Evolutionary conservation across 176 grass and related monocot species (phyloP), one percentile per base, ranked within the genome.

Genomic region (Oryza longistaminata): DNA sequence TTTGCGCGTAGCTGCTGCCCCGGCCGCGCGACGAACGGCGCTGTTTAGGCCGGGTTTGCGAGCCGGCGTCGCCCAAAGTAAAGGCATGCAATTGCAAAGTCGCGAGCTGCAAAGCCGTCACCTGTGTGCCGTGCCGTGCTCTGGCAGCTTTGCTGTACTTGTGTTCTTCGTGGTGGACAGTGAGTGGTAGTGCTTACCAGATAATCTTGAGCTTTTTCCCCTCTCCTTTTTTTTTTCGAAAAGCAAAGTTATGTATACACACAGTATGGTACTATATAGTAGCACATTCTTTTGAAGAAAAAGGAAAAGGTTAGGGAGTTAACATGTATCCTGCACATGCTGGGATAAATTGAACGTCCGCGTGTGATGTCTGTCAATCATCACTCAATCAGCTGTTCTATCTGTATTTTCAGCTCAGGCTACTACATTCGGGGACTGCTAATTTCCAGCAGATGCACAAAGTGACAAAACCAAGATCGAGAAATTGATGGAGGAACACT

Each of bases 61-160:
- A 77, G 66, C 35, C 78, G 70, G 62, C 66, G 73, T 66, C 73
- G 29, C 13, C 64, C 83, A 77, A 90, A 86, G 78, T 10, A 77
- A 82, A 80, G 79, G 11, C 42, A 37, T 40, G 39, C 39, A 39
- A 39, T 35, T 35, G 34, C 34, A 37, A 37, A 37, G 35, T 37
- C 35, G 35, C 35, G 35, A 37, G 35, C 35, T 40, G 39, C 39
- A 40, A 40, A 83, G 81, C 13, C 53, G 75, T 15, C 21, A 10
- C 55, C 29, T 50, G 49, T 74, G 81, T 13, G 81, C 35, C 75
- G 16, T 89, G 81, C n/a, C 22, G 69, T 25, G 87, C 70, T 55
- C 13, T 49, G 48, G 48, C 48, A 15, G 48, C 50, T 55, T 7
- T 22, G 55, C 55, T 61, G 55, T n/a, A 9, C 55, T 61, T 61